Conservation (phyloP, 2,329 filamentous ascomycete species). For the Diplodia mutila region DNA sequence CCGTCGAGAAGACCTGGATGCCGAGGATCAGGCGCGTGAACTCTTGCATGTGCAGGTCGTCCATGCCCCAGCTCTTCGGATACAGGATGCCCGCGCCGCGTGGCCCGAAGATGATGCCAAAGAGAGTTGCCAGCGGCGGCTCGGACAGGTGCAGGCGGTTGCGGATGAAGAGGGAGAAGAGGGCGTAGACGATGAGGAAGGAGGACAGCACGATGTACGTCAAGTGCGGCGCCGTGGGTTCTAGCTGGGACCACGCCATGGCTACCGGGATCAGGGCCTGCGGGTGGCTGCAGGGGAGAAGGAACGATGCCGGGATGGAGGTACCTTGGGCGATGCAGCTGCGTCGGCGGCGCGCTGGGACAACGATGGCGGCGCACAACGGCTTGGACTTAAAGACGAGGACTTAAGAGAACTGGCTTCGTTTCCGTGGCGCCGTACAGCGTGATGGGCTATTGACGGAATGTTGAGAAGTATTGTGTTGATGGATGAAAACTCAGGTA, state of each 20-base stretch:
- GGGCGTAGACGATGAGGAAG: slow-evolving; percentile 52
- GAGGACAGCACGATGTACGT: slow-evolving; percentile 50
- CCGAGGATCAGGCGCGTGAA: slow-evolving; percentile 52
- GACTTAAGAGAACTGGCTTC: no score
- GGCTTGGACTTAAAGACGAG: no score
- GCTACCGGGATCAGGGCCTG: neutral
- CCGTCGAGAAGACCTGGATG: slow-evolving; percentile 46
- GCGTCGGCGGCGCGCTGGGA: neutral
- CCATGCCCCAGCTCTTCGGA: slow-evolving; percentile 49
- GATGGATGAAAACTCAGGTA: no score
- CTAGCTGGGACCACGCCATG: slow-evolving; percentile 51
- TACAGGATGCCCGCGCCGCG: slow-evolving; percentile 44
- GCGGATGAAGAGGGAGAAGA: slow-evolving; percentile 52
- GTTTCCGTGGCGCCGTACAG: no score
- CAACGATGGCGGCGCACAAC: neutral
- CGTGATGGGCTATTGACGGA: no score
- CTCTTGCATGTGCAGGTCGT: slow-evolving; percentile 47
- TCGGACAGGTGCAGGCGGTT: slow-evolving; percentile 55
- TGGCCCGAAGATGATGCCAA: slow-evolving; percentile 52
- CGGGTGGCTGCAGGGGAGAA: neutral
- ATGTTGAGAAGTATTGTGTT: no score
- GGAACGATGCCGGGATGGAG: neutral
- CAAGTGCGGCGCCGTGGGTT: slow-evolving; percentile 51
- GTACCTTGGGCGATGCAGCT: neutral
- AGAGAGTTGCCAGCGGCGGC: slow-evolving; percentile 51